phyloP scores from a whole-genome alignment of 345 rosid genomes.

The Eucalyptus fibrosa region DNA sequence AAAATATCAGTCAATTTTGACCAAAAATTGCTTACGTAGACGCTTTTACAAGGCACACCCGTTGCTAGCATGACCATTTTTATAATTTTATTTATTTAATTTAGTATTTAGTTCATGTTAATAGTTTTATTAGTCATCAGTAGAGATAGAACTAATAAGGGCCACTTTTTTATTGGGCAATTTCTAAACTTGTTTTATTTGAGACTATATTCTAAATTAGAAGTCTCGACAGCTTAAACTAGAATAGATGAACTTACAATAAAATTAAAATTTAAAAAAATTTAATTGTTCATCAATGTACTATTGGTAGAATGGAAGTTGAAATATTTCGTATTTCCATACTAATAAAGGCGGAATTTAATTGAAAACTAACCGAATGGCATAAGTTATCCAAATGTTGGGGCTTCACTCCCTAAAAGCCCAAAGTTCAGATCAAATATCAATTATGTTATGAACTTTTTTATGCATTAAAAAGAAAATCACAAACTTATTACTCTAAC shows the following conservation, averaged over 20 bases:
- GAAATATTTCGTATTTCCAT: neutral
- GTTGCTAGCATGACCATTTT: fast-evolving
- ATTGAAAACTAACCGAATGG: neutral
- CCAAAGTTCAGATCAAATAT: neutral
- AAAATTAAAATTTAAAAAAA: no score
- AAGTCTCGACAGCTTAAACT: no score
- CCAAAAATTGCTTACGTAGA: no score
- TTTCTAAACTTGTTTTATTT: no score
- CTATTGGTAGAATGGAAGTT: neutral
- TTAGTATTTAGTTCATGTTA: no score
- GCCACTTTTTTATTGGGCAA: no score
- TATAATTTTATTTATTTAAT: no score
- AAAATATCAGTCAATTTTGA: no score
- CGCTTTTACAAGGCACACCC: fast-evolving
- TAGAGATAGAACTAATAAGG: no score
- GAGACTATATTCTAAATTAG: no score
- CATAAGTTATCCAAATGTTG: neutral
- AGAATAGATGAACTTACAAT: neutral
- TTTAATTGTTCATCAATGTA: neutral
- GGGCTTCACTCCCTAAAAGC: neutral
- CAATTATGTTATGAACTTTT: no score
- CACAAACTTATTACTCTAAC: neutral
- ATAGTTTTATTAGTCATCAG: no score
- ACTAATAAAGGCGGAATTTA: neutral
- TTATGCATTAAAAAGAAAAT: neutral